phyloP scores from a whole-genome alignment of 495 filamentous ascomycete species.

The Aspergillus diversus region DNA sequence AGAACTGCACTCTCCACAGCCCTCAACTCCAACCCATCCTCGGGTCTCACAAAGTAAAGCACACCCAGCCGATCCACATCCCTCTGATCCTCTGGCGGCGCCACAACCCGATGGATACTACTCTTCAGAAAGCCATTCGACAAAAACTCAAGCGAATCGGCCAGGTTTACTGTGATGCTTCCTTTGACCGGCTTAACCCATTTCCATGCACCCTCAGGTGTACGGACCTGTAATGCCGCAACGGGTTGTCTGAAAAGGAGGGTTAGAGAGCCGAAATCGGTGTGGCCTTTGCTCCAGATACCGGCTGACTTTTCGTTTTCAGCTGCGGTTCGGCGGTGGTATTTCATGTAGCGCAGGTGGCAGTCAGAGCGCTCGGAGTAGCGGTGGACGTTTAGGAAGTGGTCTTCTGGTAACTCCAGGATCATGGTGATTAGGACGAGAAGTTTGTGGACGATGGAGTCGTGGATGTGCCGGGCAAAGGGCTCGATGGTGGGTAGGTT shows the following conservation, averaged over 20 bases:
- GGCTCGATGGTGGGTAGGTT: slow-evolving; percentile 40
- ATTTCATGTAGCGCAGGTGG: slow-evolving; percentile 58
- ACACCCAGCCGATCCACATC: slow-evolving; percentile 55
- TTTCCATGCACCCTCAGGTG: slow-evolving; percentile 41
- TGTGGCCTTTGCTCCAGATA: slow-evolving; percentile 41
- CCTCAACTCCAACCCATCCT: slow-evolving; percentile 44
- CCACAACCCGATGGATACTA: slow-evolving; percentile 56
- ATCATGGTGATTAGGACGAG: slow-evolving; percentile 56
- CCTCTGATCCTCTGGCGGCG: slow-evolving; percentile 53
- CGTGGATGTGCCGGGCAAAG: slow-evolving; percentile 55
- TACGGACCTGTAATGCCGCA: slow-evolving; percentile 50
- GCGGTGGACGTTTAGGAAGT: slow-evolving; percentile 49
- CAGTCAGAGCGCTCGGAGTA: slow-evolving; percentile 54
- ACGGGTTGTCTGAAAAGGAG: slow-evolving; percentile 53
- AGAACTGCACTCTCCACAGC: slow-evolving; percentile 47
- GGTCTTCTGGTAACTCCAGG: slow-evolving; percentile 53
- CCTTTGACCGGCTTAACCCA: slow-evolving; percentile 50
- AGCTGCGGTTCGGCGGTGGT: slow-evolving; percentile 44
- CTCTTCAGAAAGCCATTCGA: slow-evolving; percentile 55
- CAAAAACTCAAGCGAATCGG: slow-evolving; percentile 52
- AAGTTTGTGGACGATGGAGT: slow-evolving; percentile 51
- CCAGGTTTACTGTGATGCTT: slow-evolving; percentile 57
- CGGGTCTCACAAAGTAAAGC: slow-evolving; percentile 49
- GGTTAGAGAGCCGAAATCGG: slow-evolving; percentile 46
- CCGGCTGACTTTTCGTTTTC: slow-evolving; percentile 43